Evolutionary conservation across 345 rosid genomes (phyloP).

Genomic region (Camelina neglecta): DNA sequence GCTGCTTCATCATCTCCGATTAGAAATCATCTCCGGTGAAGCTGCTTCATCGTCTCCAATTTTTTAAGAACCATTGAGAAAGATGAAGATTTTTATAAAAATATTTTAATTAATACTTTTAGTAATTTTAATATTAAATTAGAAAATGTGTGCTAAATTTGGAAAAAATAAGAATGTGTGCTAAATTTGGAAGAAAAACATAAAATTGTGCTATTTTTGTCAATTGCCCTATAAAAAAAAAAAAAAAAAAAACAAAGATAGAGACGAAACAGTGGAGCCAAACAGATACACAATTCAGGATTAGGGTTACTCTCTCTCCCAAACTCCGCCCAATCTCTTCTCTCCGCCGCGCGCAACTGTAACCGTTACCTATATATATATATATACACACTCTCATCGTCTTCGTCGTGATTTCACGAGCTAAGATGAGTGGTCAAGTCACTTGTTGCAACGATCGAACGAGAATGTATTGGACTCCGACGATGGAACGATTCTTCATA

Average conservation of each 20-base stretch:
- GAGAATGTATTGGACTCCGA: slow-evolving; percentile 81
- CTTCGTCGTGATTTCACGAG: neutral
- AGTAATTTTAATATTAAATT: too few species aligned
- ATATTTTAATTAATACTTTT: too few species aligned
- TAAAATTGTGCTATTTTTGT: too few species aligned
- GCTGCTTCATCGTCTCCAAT: too few species aligned
- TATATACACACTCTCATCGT: neutral
- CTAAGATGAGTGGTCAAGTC: slow-evolving; percentile 48
- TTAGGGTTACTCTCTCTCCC: slow-evolving; percentile 48
- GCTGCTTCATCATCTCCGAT: too few species aligned
- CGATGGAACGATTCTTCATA: slow-evolving; percentile 86
- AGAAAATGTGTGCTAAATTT: too few species aligned
- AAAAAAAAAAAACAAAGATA: neutral
- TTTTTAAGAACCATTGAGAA: too few species aligned
- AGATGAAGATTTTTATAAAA: too few species aligned
- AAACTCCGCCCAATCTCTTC: slow-evolving; percentile 41
- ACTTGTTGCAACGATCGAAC: slow-evolving; percentile 64
- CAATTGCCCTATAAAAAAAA: neutral
- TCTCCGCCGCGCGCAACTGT: slow-evolving; percentile 40
- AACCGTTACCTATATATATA: slow-evolving; percentile 19
- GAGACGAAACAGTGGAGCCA: slow-evolving; percentile 26
- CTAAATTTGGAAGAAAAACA: too few species aligned
- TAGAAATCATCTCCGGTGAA: too few species aligned
- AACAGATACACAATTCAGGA: slow-evolving; percentile 45
- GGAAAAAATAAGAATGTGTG: too few species aligned